Conservation (phyloP, 805 yeast genomes). For the Ogataea nonfermentans region DNA sequence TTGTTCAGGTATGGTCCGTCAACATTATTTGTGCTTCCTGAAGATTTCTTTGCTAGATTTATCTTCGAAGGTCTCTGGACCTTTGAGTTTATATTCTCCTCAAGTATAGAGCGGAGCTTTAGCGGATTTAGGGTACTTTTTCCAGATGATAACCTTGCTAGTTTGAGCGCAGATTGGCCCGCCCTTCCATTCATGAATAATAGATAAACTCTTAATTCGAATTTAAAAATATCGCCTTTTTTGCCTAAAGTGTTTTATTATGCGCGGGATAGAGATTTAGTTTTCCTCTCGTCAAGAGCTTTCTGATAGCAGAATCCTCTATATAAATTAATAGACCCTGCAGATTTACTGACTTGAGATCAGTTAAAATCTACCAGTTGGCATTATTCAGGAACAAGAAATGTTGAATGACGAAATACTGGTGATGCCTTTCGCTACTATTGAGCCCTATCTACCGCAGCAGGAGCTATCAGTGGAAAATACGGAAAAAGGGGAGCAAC, state of each 20-base stretch:
- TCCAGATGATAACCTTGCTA: neutral
- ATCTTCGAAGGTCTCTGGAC: neutral
- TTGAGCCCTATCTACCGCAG: neutral
- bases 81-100: constrained; percentile 2
- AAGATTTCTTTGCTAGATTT: neutral
- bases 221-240: neutral
- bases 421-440: no score
- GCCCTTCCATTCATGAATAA: neutral
- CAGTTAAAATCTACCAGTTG: no score
- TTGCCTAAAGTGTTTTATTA: no score
- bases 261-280: no score
- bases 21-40: no score
- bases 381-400: no score
- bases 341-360: no score
- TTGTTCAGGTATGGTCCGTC: constrained; percentile 24
- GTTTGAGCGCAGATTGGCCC: neutral
- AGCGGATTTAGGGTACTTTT: neutral
- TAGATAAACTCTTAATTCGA: neutral
- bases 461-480: neutral
- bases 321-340: no score
- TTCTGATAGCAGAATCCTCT: no score
- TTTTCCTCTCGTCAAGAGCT: no score
- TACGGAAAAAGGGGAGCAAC: neutral
- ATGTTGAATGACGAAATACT: no score
- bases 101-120: neutral